These are phyloP conservation scores for Ophiostoma montium DNA, from an alignment of 2,329 filamentous ascomycete genomes.

Conservation along the genomic window DNA sequence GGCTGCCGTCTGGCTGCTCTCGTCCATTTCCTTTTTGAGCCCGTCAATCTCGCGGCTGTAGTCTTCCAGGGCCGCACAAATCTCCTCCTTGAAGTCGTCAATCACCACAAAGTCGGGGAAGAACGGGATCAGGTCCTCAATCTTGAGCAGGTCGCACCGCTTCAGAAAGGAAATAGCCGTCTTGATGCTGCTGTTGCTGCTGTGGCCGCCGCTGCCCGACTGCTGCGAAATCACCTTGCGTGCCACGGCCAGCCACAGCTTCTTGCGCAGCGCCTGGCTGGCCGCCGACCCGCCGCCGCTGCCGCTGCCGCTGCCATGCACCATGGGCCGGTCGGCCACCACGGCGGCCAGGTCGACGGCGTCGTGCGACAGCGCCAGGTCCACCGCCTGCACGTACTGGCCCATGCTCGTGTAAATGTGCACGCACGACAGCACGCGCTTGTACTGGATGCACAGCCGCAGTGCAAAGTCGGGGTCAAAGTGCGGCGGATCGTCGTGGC, in stretches of 20 bases:
- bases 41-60: conserved; percentile 84
- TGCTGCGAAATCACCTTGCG: conserved; percentile 70
- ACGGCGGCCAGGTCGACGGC: conserved; percentile 80
- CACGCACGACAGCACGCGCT: conserved; percentile 84
- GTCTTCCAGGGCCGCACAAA: conserved; percentile 83
- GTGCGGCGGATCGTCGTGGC: conserved; percentile 31
- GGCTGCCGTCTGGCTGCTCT: conserved; percentile 71
- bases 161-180: conserved; percentile 86
- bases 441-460: conserved; percentile 85
- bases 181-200: conserved; percentile 55
- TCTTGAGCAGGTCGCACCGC: conserved; percentile 78
- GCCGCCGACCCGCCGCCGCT: conserved; percentile 17
- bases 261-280: conserved; percentile 70
- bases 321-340: conserved; percentile 74
- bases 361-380: conserved; percentile 78
- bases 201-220: conserved; percentile 18
- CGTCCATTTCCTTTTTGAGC: conserved; percentile 89
- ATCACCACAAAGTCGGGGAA: conserved; percentile 98
- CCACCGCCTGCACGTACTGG: conserved; percentile 84
- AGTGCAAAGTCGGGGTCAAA: conserved; percentile 96
- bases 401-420: conserved; percentile 97
- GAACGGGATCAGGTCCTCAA: conserved; percentile 95
- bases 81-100: conserved; percentile 98
- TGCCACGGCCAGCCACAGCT: conserved; percentile 88
- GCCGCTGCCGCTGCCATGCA: neutral